A percentile compares a stretch with the other conserved stretches of the same genome.
Evolutionary conservation across 805 yeast genomes (phyloP).

Genomic region (Yarrowia phangngaensis): DNA sequence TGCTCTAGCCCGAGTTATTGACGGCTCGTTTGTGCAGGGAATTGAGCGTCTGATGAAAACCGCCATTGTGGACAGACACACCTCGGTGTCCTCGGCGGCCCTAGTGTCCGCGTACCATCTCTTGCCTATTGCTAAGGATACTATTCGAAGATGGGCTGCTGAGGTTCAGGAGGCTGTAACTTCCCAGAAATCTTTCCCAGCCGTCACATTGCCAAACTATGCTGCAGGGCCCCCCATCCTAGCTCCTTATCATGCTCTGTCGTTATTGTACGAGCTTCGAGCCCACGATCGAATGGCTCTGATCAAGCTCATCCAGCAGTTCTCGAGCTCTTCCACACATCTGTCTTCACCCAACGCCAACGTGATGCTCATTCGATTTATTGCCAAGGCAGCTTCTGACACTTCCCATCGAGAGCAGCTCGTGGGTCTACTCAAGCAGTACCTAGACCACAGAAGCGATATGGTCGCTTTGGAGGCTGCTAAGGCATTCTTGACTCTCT

Average conservation of each 20-base stretch:
- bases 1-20: slow-evolving; percentile 84
- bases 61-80: slow-evolving; percentile 87
- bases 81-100: slow-evolving; percentile 89
- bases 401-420: slow-evolving; percentile 62
- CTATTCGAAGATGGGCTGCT: slow-evolving; percentile 88
- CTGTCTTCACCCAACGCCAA: slow-evolving; percentile 79
- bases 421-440: slow-evolving; percentile 60
- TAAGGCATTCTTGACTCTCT: slow-evolving; percentile 59
- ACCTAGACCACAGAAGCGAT: slow-evolving; percentile 77
- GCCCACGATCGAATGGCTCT: slow-evolving; percentile 92
- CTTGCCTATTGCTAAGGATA: slow-evolving; percentile 83
- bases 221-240: slow-evolving; percentile 54
- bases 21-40: slow-evolving; percentile 78
- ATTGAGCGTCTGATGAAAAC: slow-evolving; percentile 90
- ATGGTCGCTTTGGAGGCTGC: slow-evolving; percentile 91
- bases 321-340: slow-evolving; percentile 51
- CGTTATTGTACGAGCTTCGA: slow-evolving; percentile 79
- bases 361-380: slow-evolving; percentile 78
- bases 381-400: slow-evolving; percentile 65
- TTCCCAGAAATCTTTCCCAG: slow-evolving; percentile 47
- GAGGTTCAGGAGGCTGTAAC: slow-evolving; percentile 89
- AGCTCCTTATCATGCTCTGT: slow-evolving; percentile 94
- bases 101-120: slow-evolving; percentile 85
- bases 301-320: slow-evolving; percentile 80
- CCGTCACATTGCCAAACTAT: slow-evolving; percentile 33